phyloP scores from a whole-genome alignment of 2,329 filamentous ascomycete species.

The Macrophomina tecta region DNA sequence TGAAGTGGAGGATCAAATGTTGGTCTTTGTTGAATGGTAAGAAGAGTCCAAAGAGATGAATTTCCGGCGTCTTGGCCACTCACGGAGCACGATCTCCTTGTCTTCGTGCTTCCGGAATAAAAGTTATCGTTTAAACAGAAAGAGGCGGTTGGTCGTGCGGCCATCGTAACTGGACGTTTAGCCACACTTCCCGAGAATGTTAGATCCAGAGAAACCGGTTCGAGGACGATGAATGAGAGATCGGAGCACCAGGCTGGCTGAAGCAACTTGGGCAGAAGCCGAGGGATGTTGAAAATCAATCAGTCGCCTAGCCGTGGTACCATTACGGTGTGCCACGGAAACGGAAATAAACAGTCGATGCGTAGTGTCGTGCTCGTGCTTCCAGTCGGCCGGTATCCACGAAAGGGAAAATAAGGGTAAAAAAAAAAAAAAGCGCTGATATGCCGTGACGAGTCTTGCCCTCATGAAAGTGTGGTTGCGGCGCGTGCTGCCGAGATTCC shows the following conservation, averaged over 20 bases:
- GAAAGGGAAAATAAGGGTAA: neutral
- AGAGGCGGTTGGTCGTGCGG: neutral
- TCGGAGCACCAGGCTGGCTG: conserved; percentile 18
- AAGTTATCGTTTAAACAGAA: conserved; percentile 21
- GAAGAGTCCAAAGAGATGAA: neutral
- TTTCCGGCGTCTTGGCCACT: neutral
- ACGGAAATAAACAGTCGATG: conserved; percentile 16
- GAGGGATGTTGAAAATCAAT: neutral
- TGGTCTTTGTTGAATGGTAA: neutral
- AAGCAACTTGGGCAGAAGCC: conserved; percentile 18
- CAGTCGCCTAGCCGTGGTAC: conserved; percentile 24
- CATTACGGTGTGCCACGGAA: conserved; percentile 12
- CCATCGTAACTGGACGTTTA: neutral
- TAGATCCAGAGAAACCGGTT: conserved; percentile 1
- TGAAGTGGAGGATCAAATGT: neutral
- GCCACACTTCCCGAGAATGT: neutral
- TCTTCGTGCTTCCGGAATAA: neutral
- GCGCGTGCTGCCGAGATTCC: conserved; percentile 1
- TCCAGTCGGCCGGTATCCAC: conserved; percentile 5
- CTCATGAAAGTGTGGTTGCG: conserved; percentile 20
- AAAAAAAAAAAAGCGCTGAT: neutral
- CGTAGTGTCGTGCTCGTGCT: conserved; percentile 16
- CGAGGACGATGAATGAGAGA: conserved; percentile 9
- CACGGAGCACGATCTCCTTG: neutral
- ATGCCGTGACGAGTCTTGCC: conserved; percentile 19